These are phyloP conservation scores for Chlorella sp. DNA, from an alignment of 139 green algal genomes.

Conservation along the genomic window DNA sequence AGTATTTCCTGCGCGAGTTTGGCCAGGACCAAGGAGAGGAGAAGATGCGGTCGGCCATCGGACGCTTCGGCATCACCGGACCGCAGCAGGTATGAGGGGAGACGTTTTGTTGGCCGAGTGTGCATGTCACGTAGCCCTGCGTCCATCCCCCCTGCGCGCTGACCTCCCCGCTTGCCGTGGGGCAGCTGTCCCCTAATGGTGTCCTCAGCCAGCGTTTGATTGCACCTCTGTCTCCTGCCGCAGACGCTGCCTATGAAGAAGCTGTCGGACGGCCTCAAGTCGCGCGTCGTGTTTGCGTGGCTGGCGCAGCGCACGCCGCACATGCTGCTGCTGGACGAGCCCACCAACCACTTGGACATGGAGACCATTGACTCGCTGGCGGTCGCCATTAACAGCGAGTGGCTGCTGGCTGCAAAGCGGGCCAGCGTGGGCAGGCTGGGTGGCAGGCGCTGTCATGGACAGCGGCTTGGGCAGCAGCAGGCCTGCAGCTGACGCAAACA, in stretches of 20 bases:
- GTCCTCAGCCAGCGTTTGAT: too few relatives aligned
- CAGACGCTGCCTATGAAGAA: constrained; percentile 84
- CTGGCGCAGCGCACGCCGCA: constrained; percentile 85
- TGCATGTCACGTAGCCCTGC: neutral
- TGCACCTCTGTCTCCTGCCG: neutral
- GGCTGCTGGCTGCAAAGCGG: too few relatives aligned
- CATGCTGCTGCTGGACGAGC: constrained; percentile 93
- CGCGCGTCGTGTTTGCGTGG: constrained; percentile 92
- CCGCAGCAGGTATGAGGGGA: constrained; percentile 73
- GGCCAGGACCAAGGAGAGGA: constrained; percentile 56
- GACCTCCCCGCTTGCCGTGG: neutral
- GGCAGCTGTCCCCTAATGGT: too few relatives aligned
- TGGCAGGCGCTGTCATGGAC: too few relatives aligned
- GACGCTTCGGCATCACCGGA: constrained; percentile 83
- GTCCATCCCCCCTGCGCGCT: neutral
- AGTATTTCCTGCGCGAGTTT: constrained; percentile 34
- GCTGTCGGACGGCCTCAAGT: constrained; percentile 93
- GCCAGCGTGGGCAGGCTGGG: too few relatives aligned
- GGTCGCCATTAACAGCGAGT: constrained; percentile 82
- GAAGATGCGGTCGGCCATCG: constrained; percentile 74
- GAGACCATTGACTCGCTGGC: constrained; percentile 97
- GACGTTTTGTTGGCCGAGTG: too few relatives aligned
- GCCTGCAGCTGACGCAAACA: too few relatives aligned
- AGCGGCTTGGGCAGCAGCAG: too few relatives aligned
- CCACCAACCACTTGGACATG: constrained; percentile 95